Evolutionary conservation across 306 rosid genomes (phyloP).

Genomic region (Vachellia pachyceras): DNA sequence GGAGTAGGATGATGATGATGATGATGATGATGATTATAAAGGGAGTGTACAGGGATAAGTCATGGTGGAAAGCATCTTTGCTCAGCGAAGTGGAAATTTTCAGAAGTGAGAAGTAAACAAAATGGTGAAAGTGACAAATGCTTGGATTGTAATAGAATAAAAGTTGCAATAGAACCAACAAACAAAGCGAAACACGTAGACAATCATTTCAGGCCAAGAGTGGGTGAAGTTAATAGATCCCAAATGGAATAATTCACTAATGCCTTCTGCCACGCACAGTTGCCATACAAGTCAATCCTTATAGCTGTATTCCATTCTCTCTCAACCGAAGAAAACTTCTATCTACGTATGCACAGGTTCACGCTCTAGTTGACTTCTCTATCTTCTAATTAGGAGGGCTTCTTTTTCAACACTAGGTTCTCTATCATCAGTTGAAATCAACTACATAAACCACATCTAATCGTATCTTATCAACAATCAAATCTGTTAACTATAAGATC

Average conservation of each 20-base stretch:
- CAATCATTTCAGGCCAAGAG: neutral
- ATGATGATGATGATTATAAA: slow-evolving; percentile 38
- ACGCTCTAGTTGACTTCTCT: neutral
- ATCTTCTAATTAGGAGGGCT: neutral
- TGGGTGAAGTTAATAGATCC: neutral
- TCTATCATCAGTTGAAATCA: too few relatives aligned
- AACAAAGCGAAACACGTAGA: neutral
- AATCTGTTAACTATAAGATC: too few relatives aligned
- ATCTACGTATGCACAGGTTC: neutral
- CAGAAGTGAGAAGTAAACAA: neutral
- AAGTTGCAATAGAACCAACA: neutral
- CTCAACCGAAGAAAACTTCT: neutral
- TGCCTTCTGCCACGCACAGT: neutral
- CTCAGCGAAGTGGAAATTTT: neutral
- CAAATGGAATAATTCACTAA: neutral
- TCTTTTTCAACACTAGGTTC: neutral
- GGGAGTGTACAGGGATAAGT: neutral
- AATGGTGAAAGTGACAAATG: neutral
- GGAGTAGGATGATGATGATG: too few relatives aligned
- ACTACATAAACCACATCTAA: too few relatives aligned
- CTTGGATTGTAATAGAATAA: neutral
- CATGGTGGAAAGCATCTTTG: slow-evolving; percentile 27
- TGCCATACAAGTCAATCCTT: neutral
- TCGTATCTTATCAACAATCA: too few relatives aligned
- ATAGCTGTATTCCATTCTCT: neutral